phyloP scores from a whole-genome alignment of 192 early-diverging fungal species.

The Mortierella antarctica region DNA sequence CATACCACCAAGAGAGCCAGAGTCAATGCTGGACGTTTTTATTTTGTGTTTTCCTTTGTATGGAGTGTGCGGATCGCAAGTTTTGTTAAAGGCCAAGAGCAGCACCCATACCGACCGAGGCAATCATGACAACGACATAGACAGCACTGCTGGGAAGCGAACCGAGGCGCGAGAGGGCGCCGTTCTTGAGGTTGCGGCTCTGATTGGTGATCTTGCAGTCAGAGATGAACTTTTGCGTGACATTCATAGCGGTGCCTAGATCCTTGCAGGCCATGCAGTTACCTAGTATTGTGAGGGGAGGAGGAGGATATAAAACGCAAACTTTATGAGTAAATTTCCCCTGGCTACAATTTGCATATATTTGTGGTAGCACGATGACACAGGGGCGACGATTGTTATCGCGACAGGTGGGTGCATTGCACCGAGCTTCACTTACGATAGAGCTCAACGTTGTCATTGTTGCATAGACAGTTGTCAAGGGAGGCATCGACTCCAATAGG shows the following conservation, averaged over 20 bases:
- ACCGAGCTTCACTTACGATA: conserved; percentile 9
- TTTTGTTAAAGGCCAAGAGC: conserved; percentile 9
- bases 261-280: conserved; percentile 26
- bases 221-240: conserved; percentile 28
- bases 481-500: conserved; percentile 18
- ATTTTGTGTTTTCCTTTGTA: too few relatives aligned
- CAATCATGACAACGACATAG: not conserved
- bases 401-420: too few relatives aligned
- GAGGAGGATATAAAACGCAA: not conserved
- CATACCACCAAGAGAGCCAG: too few relatives aligned
- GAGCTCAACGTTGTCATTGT: conserved; percentile 16
- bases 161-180: conserved; percentile 2
- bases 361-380: too few relatives aligned
- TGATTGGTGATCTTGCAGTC: conserved; percentile 22
- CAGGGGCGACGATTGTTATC: too few relatives aligned
- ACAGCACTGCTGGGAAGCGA: not conserved
- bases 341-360: too few relatives aligned
- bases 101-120: conserved; percentile 1
- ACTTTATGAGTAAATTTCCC: too few relatives aligned
- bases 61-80: too few relatives aligned
- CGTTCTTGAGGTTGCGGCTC: conserved; percentile 16
- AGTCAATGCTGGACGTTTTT: too few relatives aligned
- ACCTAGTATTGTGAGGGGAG: not conserved
- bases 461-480: conserved; percentile 26
- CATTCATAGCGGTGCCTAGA: conserved; percentile 21